Percentiles rank a stretch among this genome's conserved stretches.
Evolutionary conservation across 1,139 yeast species (phyloP).

Genomic region (Pichia cactophila): DNA sequence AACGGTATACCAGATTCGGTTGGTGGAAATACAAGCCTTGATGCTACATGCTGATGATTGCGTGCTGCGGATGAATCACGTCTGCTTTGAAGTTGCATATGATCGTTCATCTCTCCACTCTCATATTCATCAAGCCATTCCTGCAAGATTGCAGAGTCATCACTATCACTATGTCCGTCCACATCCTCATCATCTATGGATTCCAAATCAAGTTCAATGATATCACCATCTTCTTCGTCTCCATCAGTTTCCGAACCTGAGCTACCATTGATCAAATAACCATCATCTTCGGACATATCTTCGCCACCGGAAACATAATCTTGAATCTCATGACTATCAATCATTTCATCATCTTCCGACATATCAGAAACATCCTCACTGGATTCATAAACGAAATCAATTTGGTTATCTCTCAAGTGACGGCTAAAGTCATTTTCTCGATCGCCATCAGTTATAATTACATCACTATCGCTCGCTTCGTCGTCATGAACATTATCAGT

Average conservation of each 20-base stretch:
- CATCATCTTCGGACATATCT: slow-evolving; percentile 14
- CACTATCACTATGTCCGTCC: slow-evolving; percentile 17
- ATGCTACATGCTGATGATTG: slow-evolving; percentile 1
- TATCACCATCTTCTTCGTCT: slow-evolving; percentile 62
- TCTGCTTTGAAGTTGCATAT: slow-evolving; percentile 17
- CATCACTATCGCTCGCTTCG: slow-evolving; percentile 10
- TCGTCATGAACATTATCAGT: slow-evolving; percentile 36
- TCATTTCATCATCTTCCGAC: slow-evolving; percentile 5
- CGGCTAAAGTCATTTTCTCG: background rate
- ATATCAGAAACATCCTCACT: slow-evolving; percentile 4
- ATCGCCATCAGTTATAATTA: slow-evolving; percentile 2
- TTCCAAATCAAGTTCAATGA: slow-evolving; percentile 33
- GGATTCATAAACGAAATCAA: slow-evolving; percentile 12
- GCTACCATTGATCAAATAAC: slow-evolving; percentile 24
- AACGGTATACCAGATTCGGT: slow-evolving; percentile 8
- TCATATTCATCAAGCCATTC: slow-evolving; percentile 23
- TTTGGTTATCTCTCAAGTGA: slow-evolving; percentile 4
- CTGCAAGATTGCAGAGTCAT: slow-evolving; percentile 13
- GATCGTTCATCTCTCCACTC: slow-evolving; percentile 14
- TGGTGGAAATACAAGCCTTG: slow-evolving; percentile 4
- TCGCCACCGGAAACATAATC: slow-evolving; percentile 10
- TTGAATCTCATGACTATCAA: slow-evolving; percentile 21
- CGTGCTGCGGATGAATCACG: slow-evolving; percentile 1
- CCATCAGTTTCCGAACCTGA: slow-evolving; percentile 30
- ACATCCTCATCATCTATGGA: slow-evolving; percentile 10